A percentile compares a stretch with the other conserved stretches of the same genome.
phyloP scores from a whole-genome alignment of 768 basidiomycete genomes.

The Phanerochaete carnosa region DNA sequence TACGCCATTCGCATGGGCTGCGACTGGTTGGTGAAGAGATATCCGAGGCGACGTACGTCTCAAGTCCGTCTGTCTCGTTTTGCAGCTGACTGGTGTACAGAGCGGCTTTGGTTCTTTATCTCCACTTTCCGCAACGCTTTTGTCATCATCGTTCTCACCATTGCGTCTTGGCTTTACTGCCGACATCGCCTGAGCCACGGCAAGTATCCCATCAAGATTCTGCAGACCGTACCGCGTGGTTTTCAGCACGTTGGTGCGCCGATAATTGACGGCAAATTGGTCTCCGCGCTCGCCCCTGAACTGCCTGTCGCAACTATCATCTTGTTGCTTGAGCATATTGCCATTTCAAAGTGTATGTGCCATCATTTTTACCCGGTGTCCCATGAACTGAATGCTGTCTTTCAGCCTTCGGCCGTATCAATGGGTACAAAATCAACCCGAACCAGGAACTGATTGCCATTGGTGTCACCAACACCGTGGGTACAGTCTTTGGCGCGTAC shows the following conservation, averaged over 20 bases:
- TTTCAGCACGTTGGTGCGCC: slow-evolving; percentile 58
- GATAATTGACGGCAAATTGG: slow-evolving; percentile 43
- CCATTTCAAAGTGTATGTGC: slow-evolving; percentile 88
- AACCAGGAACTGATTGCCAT: slow-evolving; percentile 97
- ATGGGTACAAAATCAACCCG: slow-evolving; percentile 91
- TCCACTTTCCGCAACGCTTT: slow-evolving; percentile 80
- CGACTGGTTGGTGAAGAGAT: slow-evolving; percentile 47
- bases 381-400: not conserved
- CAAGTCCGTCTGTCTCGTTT: not conserved
- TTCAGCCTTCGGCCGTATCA: slow-evolving; percentile 88
- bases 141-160: slow-evolving; percentile 82
- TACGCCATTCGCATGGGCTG: slow-evolving; percentile 66
- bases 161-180: slow-evolving; percentile 85
- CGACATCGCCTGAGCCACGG: slow-evolving; percentile 58
- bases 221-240: slow-evolving; percentile 82
- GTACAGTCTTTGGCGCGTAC: slow-evolving; percentile 87
- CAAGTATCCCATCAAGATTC: slow-evolving; percentile 80
- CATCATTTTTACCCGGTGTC: not conserved
- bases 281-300: slow-evolving; percentile 65
- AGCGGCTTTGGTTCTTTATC: slow-evolving; percentile 73
- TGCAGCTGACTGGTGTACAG: slow-evolving; percentile 29
- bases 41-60: slow-evolving; percentile 52
- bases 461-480: slow-evolving; percentile 92
- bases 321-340: slow-evolving; percentile 91
- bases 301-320: slow-evolving; percentile 87